These are phyloP conservation scores for Pseudogymnoascus sp. DNA, from an alignment of 2,329 filamentous ascomycete species.

Conservation along the genomic window DNA sequence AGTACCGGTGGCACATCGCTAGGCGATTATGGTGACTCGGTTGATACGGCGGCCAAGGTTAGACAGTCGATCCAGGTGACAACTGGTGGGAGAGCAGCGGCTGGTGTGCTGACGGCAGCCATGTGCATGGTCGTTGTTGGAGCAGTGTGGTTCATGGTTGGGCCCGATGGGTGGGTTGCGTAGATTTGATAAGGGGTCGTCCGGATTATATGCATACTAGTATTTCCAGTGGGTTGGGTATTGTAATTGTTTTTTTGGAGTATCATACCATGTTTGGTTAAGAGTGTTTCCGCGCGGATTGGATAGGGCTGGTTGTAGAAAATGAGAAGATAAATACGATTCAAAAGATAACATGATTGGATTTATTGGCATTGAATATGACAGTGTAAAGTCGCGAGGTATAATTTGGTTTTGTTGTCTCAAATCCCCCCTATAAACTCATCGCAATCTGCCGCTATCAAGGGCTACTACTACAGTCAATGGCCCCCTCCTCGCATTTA, in stretches of 20 bases:
- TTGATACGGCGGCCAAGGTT: constrained; percentile 19
- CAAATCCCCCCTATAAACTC: background rate
- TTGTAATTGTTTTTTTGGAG: background rate
- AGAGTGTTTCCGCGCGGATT: background rate
- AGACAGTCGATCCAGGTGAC: constrained; percentile 18
- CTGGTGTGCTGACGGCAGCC: constrained; percentile 32
- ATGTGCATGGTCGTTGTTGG: constrained; percentile 17
- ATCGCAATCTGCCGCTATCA: background rate
- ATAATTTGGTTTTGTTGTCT: background rate
- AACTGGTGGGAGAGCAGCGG: constrained; percentile 32
- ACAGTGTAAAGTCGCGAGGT: background rate
- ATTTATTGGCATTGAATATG: background rate
- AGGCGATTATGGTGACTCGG: constrained; percentile 26
- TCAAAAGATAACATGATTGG: background rate
- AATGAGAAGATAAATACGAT: background rate
- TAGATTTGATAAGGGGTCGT: background rate
- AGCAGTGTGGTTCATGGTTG: constrained; percentile 10
- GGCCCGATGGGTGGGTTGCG: constrained; percentile 4
- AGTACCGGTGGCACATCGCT: constrained; percentile 49
- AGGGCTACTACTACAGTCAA: background rate
- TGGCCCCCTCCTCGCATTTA: background rate
- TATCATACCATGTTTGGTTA: background rate
- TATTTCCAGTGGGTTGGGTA: background rate
- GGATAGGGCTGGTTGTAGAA: background rate
- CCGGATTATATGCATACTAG: background rate